Evolutionary conservation across 2,329 filamentous ascomycete genomes (phyloP).

Genomic region (Zymoseptoria tritici): DNA sequence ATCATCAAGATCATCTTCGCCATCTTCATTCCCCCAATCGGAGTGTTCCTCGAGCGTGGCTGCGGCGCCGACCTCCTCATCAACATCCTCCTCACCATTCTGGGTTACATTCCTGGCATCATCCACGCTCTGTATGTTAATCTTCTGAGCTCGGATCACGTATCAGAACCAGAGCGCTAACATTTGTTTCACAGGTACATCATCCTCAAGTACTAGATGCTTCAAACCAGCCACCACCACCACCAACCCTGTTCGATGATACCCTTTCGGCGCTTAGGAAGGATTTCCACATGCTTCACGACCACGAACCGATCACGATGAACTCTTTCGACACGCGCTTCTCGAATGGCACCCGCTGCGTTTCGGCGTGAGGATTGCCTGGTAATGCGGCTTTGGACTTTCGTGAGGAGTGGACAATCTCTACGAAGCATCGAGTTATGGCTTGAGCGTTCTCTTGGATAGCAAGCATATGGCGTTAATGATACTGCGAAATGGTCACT

Average conservation of each 20-base stretch:
- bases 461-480: not conserved
- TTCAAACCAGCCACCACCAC: not conserved
- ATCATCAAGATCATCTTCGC: conserved; percentile 81
- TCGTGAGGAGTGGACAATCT: not conserved
- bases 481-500: not conserved
- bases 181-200: conserved; percentile 55
- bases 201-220: conserved; percentile 73
- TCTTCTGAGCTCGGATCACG: not conserved
- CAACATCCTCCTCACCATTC: conserved; percentile 65
- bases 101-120: conserved; percentile 58
- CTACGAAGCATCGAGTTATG: not conserved
- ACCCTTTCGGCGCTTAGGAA: not conserved
- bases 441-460: not conserved
- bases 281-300: not conserved
- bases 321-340: no score
- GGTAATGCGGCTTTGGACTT: not conserved
- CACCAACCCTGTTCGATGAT: not conserved
- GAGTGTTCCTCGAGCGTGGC: conserved; percentile 90
- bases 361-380: not conserved
- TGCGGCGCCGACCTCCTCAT: conserved; percentile 82
- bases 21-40: conserved; percentile 80
- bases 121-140: conserved; percentile 77
- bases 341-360: no score
- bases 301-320: not conserved
- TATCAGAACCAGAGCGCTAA: not conserved